Conservation (phyloP, 352 stramenopile genomes). For the Thalassiosira exigua region DNA sequence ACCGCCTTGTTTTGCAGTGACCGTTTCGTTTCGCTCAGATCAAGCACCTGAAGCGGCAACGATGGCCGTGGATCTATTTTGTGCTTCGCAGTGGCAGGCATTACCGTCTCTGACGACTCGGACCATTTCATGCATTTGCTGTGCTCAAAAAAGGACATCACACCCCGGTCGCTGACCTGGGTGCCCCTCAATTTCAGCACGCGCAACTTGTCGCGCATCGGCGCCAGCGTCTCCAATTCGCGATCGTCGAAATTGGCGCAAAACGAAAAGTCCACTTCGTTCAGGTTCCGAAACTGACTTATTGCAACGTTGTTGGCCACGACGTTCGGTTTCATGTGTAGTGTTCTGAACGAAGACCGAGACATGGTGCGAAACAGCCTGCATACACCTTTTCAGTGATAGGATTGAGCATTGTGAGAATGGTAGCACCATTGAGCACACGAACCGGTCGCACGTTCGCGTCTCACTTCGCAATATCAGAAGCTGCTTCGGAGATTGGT, state of each 20-base stretch:
- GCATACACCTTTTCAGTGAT: constrained; percentile 6
- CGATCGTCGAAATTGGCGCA: constrained; percentile 21
- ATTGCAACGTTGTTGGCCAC: background rate
- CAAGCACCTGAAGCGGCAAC: constrained; percentile 23
- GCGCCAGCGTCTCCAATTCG: constrained; percentile 17
- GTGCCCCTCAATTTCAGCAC: constrained; percentile 38
- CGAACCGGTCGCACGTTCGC: background rate
- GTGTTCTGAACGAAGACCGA: constrained; percentile 1
- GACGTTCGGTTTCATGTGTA: background rate
- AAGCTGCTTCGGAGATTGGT: constrained; percentile 10
- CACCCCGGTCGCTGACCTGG: constrained; percentile 12
- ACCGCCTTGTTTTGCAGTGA: too few species aligned
- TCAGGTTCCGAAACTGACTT: constrained; percentile 18
- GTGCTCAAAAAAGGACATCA: constrained; percentile 26
- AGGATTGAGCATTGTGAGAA: constrained; percentile 9
- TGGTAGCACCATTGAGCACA: background rate
- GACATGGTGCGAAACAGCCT: background rate
- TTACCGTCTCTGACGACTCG: background rate
- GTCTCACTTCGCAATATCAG: constrained; percentile 14
- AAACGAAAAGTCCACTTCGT: constrained; percentile 38
- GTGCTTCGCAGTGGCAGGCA: constrained; percentile 21
- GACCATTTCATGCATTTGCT: background rate
- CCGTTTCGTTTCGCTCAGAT: constrained; percentile 31
- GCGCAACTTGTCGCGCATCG: constrained; percentile 22
- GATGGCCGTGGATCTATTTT: constrained; percentile 21